Evolutionary conservation across 805 yeast species (phyloP).

Genomic region (Metschnikowia sp.): DNA sequence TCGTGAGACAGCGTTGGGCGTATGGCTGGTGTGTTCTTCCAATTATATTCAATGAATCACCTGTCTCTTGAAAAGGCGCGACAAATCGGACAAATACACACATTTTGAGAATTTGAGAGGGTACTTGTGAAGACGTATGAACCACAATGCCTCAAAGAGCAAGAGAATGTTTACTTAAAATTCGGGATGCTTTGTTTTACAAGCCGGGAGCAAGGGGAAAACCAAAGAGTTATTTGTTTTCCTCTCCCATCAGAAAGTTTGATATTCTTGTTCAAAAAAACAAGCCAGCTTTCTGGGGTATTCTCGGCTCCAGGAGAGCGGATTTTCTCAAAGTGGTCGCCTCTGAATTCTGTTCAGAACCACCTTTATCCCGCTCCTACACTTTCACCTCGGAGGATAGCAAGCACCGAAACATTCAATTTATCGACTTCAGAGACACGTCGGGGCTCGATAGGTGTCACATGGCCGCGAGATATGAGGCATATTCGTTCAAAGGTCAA

Average conservation of each 20-base stretch:
- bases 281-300: constrained; percentile 28
- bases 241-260: constrained; percentile 25
- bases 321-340: constrained; percentile 55
- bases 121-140: too few species aligned
- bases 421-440: constrained; percentile 32
- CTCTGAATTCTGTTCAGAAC: constrained; percentile 49
- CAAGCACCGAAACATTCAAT: constrained; percentile 31
- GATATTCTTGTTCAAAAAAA: constrained; percentile 14
- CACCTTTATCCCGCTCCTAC: constrained; percentile 51
- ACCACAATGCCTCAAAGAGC: neutral
- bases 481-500: constrained; percentile 66
- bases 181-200: constrained; percentile 25
- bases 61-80: too few species aligned
- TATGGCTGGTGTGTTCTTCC: too few species aligned
- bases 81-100: too few species aligned
- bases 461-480: constrained; percentile 85
- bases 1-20: neutral
- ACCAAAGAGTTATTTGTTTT: constrained; percentile 19
- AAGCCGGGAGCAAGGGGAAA: neutral
- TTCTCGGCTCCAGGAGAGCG: constrained; percentile 46
- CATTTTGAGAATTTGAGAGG: too few species aligned
- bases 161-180: constrained; percentile 16
- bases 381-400: constrained; percentile 41
- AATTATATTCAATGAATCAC: too few species aligned
- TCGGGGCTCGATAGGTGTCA: constrained; percentile 54